A percentile compares a stretch with the other conserved stretches of the same genome.
phyloP scores from a whole-genome alignment of 108 stramenopile genomes.

The Nitzschia palea region DNA sequence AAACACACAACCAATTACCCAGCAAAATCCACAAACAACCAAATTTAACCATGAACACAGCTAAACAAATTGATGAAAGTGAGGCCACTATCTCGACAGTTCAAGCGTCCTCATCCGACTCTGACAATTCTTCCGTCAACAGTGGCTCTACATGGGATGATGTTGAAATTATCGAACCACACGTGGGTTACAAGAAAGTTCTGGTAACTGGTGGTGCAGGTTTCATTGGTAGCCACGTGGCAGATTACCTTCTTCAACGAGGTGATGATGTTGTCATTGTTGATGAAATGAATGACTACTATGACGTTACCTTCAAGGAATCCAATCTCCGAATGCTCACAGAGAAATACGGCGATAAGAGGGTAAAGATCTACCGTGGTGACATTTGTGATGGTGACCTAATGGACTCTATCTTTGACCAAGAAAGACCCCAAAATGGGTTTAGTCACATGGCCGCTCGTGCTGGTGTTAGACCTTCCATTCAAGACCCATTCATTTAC shows the following conservation, averaged over 20 bases:
- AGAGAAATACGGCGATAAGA: constrained; percentile 40
- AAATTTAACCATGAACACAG: neutral
- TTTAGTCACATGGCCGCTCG: constrained; percentile 94
- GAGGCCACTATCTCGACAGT: neutral
- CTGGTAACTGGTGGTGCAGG: constrained; percentile 98
- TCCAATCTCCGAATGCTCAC: constrained; percentile 74
- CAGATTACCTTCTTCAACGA: constrained; percentile 78
- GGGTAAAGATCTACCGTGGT: constrained; percentile 72
- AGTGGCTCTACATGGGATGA: constrained; percentile 21
- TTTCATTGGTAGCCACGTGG: constrained; percentile 93
- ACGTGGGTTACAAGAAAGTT: constrained; percentile 85
- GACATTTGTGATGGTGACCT: constrained; percentile 90
- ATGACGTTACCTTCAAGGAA: constrained; percentile 91
- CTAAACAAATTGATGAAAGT: constrained; percentile 2
- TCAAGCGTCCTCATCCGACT: neutral
- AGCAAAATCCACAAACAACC: neutral
- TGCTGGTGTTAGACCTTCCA: constrained; percentile 88
- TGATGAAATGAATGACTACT: constrained; percentile 99
- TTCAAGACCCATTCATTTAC: constrained; percentile 93
- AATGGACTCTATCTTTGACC: constrained; percentile 70
- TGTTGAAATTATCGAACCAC: constrained; percentile 56
- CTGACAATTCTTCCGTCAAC: constrained; percentile 8
- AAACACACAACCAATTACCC: neutral
- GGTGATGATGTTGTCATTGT: constrained; percentile 96
- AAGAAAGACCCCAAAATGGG: constrained; percentile 56